phyloP scores from a whole-genome alignment of 2,329 filamentous ascomycete species.

The Colletotrichum incanum region DNA sequence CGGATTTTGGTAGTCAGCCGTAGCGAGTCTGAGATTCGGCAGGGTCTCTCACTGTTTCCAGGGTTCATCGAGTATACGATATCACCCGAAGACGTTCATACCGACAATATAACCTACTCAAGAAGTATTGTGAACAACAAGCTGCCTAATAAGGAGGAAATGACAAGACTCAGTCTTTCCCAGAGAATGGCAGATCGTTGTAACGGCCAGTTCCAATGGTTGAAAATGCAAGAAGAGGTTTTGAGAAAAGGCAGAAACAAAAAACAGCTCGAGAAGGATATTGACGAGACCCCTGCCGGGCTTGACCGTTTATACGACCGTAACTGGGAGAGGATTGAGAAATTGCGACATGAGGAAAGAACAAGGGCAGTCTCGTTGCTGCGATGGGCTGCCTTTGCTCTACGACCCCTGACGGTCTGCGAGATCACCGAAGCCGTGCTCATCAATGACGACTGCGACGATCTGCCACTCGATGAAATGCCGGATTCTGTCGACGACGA shows the following conservation, averaged over 20 bases:
- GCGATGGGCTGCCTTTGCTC: conserved; percentile 50
- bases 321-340: conserved; percentile 49
- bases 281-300: conserved; percentile 45
- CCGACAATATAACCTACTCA: conserved; percentile 47
- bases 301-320: conserved; percentile 51
- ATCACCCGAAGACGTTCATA: conserved; percentile 43
- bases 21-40: conserved; percentile 46
- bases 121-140: conserved; percentile 49
- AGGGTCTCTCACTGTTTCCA: conserved; percentile 23
- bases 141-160: conserved; percentile 48
- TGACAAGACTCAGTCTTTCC: conserved; percentile 44
- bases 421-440: conserved; percentile 45
- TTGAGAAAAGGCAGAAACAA: conserved; percentile 48
- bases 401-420: conserved; percentile 40
- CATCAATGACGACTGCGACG: conserved; percentile 44
- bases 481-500: conserved; percentile 49
- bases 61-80: conserved; percentile 44
- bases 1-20: conserved; percentile 50
- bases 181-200: conserved; percentile 48
- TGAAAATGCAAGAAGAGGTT: conserved; percentile 50
- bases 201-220: conserved; percentile 54
- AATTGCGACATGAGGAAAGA: conserved; percentile 35
- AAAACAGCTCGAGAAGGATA: conserved; percentile 47
- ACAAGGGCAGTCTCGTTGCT: conserved; percentile 49
- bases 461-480: conserved; percentile 46